Evolutionary conservation across 164 flowering plant genomes (phyloP).

Genomic region (Macadamia integrifolia): DNA sequence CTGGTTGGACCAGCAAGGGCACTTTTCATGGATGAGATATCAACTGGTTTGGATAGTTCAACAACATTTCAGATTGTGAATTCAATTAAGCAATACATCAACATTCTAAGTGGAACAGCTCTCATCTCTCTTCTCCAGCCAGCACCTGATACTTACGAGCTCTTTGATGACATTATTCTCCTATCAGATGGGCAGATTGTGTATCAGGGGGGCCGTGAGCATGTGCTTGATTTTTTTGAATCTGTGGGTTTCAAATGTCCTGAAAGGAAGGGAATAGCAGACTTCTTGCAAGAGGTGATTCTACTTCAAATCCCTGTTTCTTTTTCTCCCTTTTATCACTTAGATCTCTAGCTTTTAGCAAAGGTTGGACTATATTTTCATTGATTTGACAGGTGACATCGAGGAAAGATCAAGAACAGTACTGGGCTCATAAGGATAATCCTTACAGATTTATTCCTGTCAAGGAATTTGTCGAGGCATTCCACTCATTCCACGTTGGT

Average conservation of each 20-base stretch:
- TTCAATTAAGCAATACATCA: conserved; percentile 44
- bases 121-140: conserved; percentile 54
- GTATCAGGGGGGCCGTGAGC: conserved; percentile 47
- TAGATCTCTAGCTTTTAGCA: background rate
- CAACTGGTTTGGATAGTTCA: conserved; percentile 81
- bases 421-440: conserved; percentile 45
- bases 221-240: conserved; percentile 18
- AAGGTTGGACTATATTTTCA: background rate
- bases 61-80: conserved; percentile 74
- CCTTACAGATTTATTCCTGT: conserved; percentile 45
- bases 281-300: conserved; percentile 27
- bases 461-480: conserved; percentile 53
- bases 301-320: background rate
- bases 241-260: conserved; percentile 16
- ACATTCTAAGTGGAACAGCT: conserved; percentile 55
- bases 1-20: conserved; percentile 73
- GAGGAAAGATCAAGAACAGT: conserved; percentile 71
- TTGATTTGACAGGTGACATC: conserved; percentile 49
- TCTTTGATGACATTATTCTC: conserved; percentile 20
- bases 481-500: conserved; percentile 58
- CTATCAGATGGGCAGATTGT: conserved; percentile 26
- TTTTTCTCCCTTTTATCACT: background rate
- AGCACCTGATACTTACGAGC: conserved; percentile 50
- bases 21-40: conserved; percentile 87
- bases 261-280: conserved; percentile 13